Evolutionary conservation across 306 rosid species (phyloP), one percentile per base, ranked within the genome.

Genomic region (Carpinus viminea): DNA sequence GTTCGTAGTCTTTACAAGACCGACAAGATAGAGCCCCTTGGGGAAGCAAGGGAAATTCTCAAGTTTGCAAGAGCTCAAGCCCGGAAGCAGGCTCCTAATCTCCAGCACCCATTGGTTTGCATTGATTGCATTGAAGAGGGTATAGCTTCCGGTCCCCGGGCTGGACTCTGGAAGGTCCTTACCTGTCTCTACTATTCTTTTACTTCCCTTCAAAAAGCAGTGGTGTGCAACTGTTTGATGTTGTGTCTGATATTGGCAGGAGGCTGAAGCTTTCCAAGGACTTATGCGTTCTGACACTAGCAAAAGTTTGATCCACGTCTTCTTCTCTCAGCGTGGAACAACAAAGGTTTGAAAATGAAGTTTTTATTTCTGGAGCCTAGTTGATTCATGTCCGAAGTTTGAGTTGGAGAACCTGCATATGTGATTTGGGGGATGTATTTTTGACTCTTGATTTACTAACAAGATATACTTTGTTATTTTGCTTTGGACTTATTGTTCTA

Each of bases 141-240:
- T 53, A 77, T 96, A 76, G 92, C 82, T 78, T 85, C 93, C 17
- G 99, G 99, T 62, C 91, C 94, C 26, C 92, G 90, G 50, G 85
- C 90, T 73, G 99, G 99, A 66, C 99, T 96, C 76, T 86, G 86
- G 94, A 96, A 96, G 98, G 99, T 96, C 74, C 65, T 72, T 59
- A 62, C 72, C 87, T 83, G 13, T 82, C 76, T 76, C 79, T 64
- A 66, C 52, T 66, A 16, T 78, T 78, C 59, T 47, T 56, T 34
- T 66, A 15, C 8, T 9, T 59, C 43, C 78, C 45, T 83, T 77
- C 43, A 61, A 70, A 24, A 73, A 68, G 17, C 47, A 52, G 73
- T 55, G 18, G 71, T 28, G n/a, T 75, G 79, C 52, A 80, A 59
- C 52, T 38, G 53, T 62, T 7, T 85, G 75, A 83, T 74, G 46